These are phyloP conservation scores for Podospora pseudoanserina DNA, from an alignment of 495 filamentous ascomycete genomes.

Conservation along the genomic window DNA sequence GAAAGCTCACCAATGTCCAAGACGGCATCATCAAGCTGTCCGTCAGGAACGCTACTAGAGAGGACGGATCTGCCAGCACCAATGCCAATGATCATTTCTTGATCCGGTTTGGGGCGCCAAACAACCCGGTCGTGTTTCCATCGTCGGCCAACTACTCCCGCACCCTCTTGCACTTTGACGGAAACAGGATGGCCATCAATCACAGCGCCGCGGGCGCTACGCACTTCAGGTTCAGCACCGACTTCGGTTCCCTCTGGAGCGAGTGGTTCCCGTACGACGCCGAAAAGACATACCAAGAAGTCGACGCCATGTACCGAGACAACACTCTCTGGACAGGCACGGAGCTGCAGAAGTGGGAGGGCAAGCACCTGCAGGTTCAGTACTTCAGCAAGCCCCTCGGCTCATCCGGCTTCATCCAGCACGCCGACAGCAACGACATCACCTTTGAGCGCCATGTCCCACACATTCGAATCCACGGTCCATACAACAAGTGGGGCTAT, in stretches of 20 bases:
- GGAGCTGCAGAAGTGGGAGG: constrained; percentile 58
- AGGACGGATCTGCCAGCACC: constrained; percentile 38
- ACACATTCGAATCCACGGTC: constrained; percentile 58
- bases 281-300: not conserved
- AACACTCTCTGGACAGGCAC: constrained; percentile 55
- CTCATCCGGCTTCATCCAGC: constrained; percentile 61
- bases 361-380: constrained; percentile 62
- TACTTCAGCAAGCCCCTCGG: constrained; percentile 65
- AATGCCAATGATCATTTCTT: constrained; percentile 52
- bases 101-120: constrained; percentile 46
- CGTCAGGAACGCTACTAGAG: constrained; percentile 49
- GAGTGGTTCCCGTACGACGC: constrained; percentile 43
- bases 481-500: constrained; percentile 66
- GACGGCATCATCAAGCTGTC: constrained; percentile 65
- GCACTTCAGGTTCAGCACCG: constrained; percentile 60
- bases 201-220: constrained; percentile 64
- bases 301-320: constrained; percentile 27
- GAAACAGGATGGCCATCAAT: constrained; percentile 43
- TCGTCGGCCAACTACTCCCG: constrained; percentile 56
- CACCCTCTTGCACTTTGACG: constrained; percentile 42
- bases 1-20: constrained; percentile 47
- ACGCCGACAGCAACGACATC: constrained; percentile 50
- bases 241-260: constrained; percentile 59
- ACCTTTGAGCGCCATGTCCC: constrained; percentile 54
- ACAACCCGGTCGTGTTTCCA: constrained; percentile 59